Conservation (phyloP, 2,329 filamentous ascomycete species). For the Pestalotiopsis sp. region DNA sequence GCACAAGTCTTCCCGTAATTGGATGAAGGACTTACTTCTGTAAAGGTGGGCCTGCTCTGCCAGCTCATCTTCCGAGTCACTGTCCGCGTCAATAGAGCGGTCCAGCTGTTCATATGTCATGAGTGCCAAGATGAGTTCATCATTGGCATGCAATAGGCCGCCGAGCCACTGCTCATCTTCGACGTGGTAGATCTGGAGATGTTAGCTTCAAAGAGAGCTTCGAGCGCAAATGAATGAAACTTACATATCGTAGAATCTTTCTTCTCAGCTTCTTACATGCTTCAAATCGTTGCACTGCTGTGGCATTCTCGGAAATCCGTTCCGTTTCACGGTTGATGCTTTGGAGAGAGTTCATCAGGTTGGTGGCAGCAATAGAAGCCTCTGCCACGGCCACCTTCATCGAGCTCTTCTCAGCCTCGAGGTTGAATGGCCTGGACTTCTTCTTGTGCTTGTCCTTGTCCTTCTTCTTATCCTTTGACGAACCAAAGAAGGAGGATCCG, state of each 20-base stretch:
- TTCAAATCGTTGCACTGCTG: slow-evolving; percentile 79
- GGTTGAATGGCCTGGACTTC: slow-evolving; percentile 71
- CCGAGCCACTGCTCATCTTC: slow-evolving; percentile 92
- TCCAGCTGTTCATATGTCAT: slow-evolving; percentile 96
- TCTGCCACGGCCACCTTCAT: slow-evolving; percentile 91
- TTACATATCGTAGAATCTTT: slow-evolving; percentile 81
- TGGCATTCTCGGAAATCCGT: slow-evolving; percentile 81
- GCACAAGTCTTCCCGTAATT: slow-evolving; percentile 12
- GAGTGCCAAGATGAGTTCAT: slow-evolving; percentile 89
- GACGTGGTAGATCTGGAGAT: slow-evolving; percentile 76
- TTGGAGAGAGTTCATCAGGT: slow-evolving; percentile 83
- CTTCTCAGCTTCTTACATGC: slow-evolving; percentile 82
- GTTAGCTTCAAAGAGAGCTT: slow-evolving; percentile 21
- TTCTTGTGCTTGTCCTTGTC: slow-evolving; percentile 57
- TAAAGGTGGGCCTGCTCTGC: slow-evolving; percentile 70
- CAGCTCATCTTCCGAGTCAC: slow-evolving; percentile 69
- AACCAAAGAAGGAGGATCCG: slow-evolving; percentile 40
- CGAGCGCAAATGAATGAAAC: slow-evolving; percentile 25
- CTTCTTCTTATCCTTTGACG: slow-evolving; percentile 53
- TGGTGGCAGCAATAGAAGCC: slow-evolving; percentile 87
- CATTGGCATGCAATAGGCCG: slow-evolving; percentile 88
- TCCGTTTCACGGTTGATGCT: slow-evolving; percentile 88
- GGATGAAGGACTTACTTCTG: slow-evolving; percentile 48
- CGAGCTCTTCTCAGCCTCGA: slow-evolving; percentile 84
- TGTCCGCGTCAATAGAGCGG: slow-evolving; percentile 76